These are phyloP conservation scores for Fonsecaea multimorphosa DNA, from an alignment of 2,329 filamentous ascomycete species.

Conservation along the genomic window DNA sequence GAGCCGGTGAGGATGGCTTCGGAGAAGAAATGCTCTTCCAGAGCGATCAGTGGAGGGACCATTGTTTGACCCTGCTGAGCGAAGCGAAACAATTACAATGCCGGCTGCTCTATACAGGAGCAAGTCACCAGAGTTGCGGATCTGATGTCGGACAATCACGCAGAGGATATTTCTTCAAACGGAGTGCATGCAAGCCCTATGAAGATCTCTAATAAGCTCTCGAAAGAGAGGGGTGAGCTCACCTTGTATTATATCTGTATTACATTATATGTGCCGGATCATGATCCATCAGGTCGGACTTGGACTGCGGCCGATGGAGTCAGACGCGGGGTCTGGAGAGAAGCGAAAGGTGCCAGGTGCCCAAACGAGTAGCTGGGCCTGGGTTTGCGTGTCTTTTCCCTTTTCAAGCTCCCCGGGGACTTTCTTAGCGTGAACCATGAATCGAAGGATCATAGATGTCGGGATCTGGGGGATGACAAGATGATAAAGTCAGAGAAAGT, in stretches of 20 bases:
- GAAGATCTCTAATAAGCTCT: not conserved
- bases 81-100: no score
- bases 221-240: not conserved
- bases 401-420: not conserved
- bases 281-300: not conserved
- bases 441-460: not conserved
- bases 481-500: no score
- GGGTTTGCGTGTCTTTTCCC: not conserved
- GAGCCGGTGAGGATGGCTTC: conserved; percentile 20
- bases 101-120: no score
- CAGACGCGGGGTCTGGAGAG: not conserved
- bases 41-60: conserved; percentile 34
- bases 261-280: not conserved
- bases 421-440: not conserved
- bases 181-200: not conserved
- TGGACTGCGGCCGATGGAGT: not conserved
- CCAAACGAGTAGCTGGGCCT: conserved; percentile 1
- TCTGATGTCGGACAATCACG: not conserved
- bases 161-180: not conserved
- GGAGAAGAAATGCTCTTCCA: conserved; percentile 39
- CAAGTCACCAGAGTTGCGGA: not conserved
- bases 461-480: not conserved
- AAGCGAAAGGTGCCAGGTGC: not conserved
- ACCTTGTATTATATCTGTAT: not conserved
- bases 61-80: no score